Percentiles rank a stretch among this genome's conserved stretches.
These are phyloP conservation scores for Rhododendron ferrugineum DNA, from an alignment of 148 eudicot genomes.

Conservation along the genomic window DNA sequence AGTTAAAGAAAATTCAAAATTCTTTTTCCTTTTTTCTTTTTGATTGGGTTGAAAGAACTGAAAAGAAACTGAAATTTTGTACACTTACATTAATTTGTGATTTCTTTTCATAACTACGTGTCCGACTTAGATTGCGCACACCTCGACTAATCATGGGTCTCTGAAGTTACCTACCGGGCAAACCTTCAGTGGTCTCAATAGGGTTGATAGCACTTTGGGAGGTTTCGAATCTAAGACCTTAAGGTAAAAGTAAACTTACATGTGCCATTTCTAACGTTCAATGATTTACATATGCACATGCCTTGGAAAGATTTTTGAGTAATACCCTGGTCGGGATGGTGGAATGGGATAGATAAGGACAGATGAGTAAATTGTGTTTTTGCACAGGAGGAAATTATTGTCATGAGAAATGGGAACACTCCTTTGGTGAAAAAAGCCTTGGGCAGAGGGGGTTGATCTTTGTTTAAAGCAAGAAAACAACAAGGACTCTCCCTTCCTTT, in stretches of 20 bases:
- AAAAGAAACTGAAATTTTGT: not conserved
- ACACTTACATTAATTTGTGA: not conserved
- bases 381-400: slow-evolving; percentile 13
- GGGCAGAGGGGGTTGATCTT: not conserved
- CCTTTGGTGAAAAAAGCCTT: slow-evolving; percentile 23
- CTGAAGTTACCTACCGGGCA: not conserved
- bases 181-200: not conserved
- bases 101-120: too few relatives aligned
- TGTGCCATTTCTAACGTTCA: not conserved
- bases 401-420: slow-evolving; percentile 33
- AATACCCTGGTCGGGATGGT: not conserved
- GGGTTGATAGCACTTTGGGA: too few relatives aligned
- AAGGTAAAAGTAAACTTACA: too few relatives aligned
- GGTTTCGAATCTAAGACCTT: too few relatives aligned
- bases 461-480: slow-evolving; percentile 1
- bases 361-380: not conserved
- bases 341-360: not conserved
- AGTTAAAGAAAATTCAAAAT: not conserved
- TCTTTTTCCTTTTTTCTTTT: not conserved
- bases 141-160: not conserved
- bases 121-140: not conserved
- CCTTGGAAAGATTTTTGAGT: not conserved
- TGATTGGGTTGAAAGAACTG: not conserved
- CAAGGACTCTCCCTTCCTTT: slow-evolving; percentile 7
- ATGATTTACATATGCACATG: not conserved